Conservation (phyloP, 805 yeast genomes). For the Starmerella gropengiesseri region DNA sequence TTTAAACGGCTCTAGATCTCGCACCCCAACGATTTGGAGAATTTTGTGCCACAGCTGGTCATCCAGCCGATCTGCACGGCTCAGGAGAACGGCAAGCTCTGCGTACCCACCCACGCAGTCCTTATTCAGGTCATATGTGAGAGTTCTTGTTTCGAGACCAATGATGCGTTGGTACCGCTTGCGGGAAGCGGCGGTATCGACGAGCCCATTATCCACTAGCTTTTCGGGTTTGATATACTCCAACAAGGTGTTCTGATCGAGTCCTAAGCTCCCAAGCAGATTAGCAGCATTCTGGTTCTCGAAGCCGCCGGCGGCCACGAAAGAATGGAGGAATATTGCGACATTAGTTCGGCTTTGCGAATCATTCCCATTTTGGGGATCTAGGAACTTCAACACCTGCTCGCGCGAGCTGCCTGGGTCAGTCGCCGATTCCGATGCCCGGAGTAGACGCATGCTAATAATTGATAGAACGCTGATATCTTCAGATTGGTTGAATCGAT, state of each 20-base stretch:
- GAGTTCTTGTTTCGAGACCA: constrained; percentile 14
- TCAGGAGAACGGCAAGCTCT: not conserved
- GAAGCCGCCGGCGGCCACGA: constrained; percentile 5
- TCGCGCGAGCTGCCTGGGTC: too few species aligned
- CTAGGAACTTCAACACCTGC: too few species aligned
- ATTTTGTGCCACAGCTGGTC: constrained; percentile 4
- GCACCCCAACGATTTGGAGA: constrained; percentile 8
- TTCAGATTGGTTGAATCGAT: too few species aligned
- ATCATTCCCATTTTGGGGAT: too few species aligned
- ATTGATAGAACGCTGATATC: too few species aligned
- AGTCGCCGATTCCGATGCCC: too few species aligned
- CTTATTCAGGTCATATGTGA: constrained; percentile 13
- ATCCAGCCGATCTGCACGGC: not conserved
- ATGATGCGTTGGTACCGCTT: constrained; percentile 14
- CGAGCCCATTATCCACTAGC: not conserved
- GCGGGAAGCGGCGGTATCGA: constrained; percentile 8
- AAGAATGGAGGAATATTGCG: constrained; percentile 2
- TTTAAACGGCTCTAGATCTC: constrained; percentile 16
- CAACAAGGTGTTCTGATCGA: constrained; percentile 5
- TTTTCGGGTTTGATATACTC: not conserved
- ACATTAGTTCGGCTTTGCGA: too few species aligned
- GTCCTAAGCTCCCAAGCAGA: not conserved
- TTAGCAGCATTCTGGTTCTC: not conserved
- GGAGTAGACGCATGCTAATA: too few species aligned
- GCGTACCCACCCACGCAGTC: constrained; percentile 12